phyloP scores from a whole-genome alignment of 805 yeast genomes.

The Cyberlindnera japonica region DNA sequence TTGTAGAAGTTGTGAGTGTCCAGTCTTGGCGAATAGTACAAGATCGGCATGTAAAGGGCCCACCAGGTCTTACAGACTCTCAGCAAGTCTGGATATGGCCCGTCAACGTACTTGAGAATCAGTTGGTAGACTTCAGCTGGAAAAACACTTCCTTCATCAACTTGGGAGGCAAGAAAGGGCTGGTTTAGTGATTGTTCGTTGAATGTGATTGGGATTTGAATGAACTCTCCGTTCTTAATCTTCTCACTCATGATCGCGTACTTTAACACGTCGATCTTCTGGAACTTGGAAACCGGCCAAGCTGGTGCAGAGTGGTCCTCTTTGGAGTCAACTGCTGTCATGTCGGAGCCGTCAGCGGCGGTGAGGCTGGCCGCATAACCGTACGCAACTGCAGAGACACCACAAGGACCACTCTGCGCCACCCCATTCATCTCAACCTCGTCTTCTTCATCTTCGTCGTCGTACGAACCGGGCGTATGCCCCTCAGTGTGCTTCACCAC shows the following conservation, averaged over 20 bases:
- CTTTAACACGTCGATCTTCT: slow-evolving; percentile 43
- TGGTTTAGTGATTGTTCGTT: not conserved
- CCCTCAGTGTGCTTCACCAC: slow-evolving; percentile 35
- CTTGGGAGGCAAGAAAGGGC: slow-evolving; percentile 3
- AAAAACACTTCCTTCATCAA: slow-evolving; percentile 20
- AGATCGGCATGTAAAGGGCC: slow-evolving; percentile 51
- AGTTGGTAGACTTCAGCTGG: slow-evolving; percentile 29
- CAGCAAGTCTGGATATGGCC: slow-evolving; percentile 46
- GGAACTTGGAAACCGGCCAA: slow-evolving; percentile 51
- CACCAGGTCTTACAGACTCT: slow-evolving; percentile 63
- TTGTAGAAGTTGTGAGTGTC: slow-evolving; percentile 61
- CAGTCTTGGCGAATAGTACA: slow-evolving; percentile 63
- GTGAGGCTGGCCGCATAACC: slow-evolving; percentile 3
- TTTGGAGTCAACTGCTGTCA: not conserved
- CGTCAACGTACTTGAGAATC: slow-evolving; percentile 28
- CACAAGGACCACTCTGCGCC: slow-evolving; percentile 10
- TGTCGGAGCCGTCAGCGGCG: not conserved
- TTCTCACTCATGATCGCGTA: slow-evolving; percentile 30
- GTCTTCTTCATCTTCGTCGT: slow-evolving; percentile 30
- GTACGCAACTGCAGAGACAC: slow-evolving; percentile 6
- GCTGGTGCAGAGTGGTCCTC: slow-evolving; percentile 5
- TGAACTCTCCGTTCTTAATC: slow-evolving; percentile 11
- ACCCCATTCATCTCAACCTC: slow-evolving; percentile 23
- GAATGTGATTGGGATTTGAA: slow-evolving; percentile 14
- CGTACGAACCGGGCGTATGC: slow-evolving; percentile 15